Evolutionary conservation across 179 eudicot genomes (phyloP).

Genomic region (Beta lomatogona): DNA sequence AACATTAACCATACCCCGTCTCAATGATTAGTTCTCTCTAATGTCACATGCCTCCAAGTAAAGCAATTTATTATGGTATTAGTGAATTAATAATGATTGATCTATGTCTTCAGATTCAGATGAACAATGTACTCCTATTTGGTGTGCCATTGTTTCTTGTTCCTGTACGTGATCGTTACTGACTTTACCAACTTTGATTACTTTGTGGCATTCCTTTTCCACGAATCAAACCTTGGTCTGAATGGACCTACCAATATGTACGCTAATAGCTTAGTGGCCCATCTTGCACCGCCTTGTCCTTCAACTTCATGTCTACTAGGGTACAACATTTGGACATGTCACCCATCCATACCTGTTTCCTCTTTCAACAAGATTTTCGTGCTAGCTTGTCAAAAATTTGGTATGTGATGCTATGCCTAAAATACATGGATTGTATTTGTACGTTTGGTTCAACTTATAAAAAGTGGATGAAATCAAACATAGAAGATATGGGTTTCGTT

Average conservation of each 20-base stretch:
- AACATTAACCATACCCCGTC: no score
- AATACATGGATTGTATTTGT: no score
- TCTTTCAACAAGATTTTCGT: not conserved
- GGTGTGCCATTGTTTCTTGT: not conserved
- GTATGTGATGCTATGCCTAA: not conserved
- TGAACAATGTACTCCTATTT: not conserved
- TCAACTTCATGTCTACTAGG: constrained; percentile 19
- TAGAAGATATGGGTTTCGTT: no score
- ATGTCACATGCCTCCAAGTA: not conserved
- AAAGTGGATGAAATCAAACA: no score
- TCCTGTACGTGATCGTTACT: constrained; percentile 10
- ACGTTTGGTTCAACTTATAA: no score
- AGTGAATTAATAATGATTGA: not conserved
- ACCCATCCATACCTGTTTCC: constrained; percentile 1
- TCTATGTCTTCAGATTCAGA: not conserved
- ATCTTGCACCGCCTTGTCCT: not conserved
- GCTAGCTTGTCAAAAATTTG: not conserved
- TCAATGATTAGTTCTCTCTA: not conserved
- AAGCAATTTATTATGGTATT: not conserved
- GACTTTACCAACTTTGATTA: constrained; percentile 22
- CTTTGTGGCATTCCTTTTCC: constrained; percentile 13
- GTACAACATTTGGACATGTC: constrained; percentile 23
- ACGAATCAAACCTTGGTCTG: constrained; percentile 3
- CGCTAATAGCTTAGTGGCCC: constrained; percentile 10
- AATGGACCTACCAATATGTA: constrained; percentile 20